Evolutionary conservation across 495 filamentous ascomycete species (phyloP), one percentile per base, ranked within the genome.

Genomic region (Penicillium paradoxum): DNA sequence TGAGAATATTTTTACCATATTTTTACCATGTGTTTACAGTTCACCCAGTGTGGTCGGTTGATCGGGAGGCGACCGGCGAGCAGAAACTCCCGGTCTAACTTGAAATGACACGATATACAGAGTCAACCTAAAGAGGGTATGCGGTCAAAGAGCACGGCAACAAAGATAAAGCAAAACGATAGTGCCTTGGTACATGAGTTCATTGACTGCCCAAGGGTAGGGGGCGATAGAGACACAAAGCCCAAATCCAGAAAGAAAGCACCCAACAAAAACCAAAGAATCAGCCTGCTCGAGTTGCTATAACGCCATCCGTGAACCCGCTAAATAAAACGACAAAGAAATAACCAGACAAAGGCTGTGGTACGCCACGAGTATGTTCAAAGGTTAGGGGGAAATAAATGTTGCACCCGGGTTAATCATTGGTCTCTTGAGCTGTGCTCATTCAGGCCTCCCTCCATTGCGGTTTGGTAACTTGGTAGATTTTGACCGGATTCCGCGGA

Each of bases 321-420:
- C 61, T 64, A 64, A 60, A 54, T 51, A 40, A 54, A 62, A 57
- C 51, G 29, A 17, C 49, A 60, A 60, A 57, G 29, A 53, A 41
- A 57, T 53, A 38, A 39, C 36, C 24, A 39, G 33, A 49, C 46
- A 49, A 38, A 49, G 32, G 19, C 46, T 10, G 19, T 25, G 3
- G 24, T 39, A 34, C 47, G 53, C 30, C 18, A 44, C 14, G 11
- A 29, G 52, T 60, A 66, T 60, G 54, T 60, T 52, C 53, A 57
- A 39, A 45, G 45, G 43, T 27, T 30, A 49, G 22, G 10, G 10
- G 45, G 19, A 14, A 18, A 46, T 48, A 37, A 33, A 33, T 29
- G 55, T 37, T 17, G 19, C 9, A 83, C 82, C 3, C 79, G 80
- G 25, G 78, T 22, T 14, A 19, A 76, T 50, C 74, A 76, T 11